A percentile compares a stretch with the other conserved stretches of the same genome.
These are phyloP conservation scores for Aspergillus neoniger DNA, from an alignment of 2,329 filamentous ascomycete species.

Conservation along the genomic window DNA sequence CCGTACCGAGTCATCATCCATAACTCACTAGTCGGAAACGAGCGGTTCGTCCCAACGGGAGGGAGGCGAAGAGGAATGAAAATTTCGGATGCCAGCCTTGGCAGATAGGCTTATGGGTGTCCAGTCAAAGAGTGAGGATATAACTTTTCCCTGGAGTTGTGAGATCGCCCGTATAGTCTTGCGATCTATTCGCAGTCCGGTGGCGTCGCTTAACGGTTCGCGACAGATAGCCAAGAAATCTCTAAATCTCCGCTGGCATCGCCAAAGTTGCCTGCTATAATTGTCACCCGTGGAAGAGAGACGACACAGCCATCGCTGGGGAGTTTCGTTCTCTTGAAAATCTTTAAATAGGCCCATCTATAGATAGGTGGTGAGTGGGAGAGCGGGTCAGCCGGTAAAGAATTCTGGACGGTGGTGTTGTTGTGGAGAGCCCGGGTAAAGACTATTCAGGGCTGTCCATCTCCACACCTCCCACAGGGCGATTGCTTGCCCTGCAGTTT, in stretches of 20 bases:
- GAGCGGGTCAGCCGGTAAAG: conserved; percentile 5
- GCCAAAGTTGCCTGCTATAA: not conserved
- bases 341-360: conserved; percentile 2
- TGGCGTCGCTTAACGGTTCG: not conserved
- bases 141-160: conserved; percentile 4
- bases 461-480: not conserved
- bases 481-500: too few relatives aligned
- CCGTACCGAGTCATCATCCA: not conserved
- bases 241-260: not conserved
- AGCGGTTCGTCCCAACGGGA: not conserved
- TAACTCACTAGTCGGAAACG: not conserved
- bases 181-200: not conserved
- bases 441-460: not conserved
- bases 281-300: not conserved
- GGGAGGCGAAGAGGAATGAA: not conserved
- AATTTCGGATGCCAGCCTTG: not conserved
- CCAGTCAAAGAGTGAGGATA: not conserved
- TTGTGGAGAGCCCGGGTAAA: conserved; percentile 5
- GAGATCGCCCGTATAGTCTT: too few relatives aligned
- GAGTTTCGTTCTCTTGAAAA: not conserved
- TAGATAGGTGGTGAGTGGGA: not conserved
- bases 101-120: not conserved
- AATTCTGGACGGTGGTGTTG: not conserved
- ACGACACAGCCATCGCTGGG: not conserved
- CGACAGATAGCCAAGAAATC: not conserved